These are phyloP conservation scores for Phlyctochytrium bullatum DNA, from an alignment of 192 early-diverging fungal species.

Conservation along the genomic window DNA sequence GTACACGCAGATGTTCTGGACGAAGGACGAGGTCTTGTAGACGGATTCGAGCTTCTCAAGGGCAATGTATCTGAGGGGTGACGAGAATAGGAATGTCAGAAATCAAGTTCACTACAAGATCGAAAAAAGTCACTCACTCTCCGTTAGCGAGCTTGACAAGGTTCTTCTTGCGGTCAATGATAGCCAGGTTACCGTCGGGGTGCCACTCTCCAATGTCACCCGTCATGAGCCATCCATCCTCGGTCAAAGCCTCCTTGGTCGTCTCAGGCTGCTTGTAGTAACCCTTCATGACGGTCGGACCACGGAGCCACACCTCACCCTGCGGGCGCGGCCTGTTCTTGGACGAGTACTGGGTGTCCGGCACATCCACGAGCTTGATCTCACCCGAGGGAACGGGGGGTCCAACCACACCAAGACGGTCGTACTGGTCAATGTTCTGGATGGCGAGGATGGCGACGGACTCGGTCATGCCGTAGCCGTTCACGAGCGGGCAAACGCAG, in stretches of 20 bases:
- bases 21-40: constrained; percentile 71
- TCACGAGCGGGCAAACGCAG: constrained; percentile 74
- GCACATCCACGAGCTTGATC: constrained; percentile 72
- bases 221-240: constrained; percentile 84
- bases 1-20: constrained; percentile 66
- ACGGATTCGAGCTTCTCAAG: constrained; percentile 90
- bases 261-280: constrained; percentile 74
- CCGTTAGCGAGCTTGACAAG: constrained; percentile 89
- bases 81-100: background rate
- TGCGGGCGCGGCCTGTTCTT: constrained; percentile 39
- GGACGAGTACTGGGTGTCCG: constrained; percentile 28
- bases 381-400: constrained; percentile 74
- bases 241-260: constrained; percentile 65
- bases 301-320: constrained; percentile 85
- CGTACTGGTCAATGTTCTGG: constrained; percentile 4
- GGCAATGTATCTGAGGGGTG: constrained; percentile 59
- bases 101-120: background rate
- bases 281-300: constrained; percentile 71
- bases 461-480: constrained; percentile 89
- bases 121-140: constrained; percentile 42
- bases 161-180: constrained; percentile 94
- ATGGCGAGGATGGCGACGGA: constrained; percentile 61
- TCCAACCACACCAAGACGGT: constrained; percentile 61
- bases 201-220: constrained; percentile 90
- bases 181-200: constrained; percentile 68